Base-by-base conservation (phyloP, 345 rosid genomes). In the Linum usitatissimum region DNA sequence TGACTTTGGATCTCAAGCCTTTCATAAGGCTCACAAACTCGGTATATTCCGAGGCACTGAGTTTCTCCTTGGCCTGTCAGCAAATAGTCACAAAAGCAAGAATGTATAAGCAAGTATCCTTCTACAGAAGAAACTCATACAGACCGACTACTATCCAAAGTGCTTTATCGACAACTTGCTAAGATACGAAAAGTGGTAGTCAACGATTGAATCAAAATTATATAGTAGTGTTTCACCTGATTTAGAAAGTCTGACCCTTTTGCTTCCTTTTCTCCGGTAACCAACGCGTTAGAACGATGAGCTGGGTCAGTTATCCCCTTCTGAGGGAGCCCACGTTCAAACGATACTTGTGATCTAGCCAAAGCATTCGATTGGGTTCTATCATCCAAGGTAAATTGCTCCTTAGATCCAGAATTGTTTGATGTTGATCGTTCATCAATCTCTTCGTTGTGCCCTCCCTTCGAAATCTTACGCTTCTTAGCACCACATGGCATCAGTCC, bases 21-120 rank as follows among this genome's bases (percentile, higher is more conserved):
- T 82, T 89, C 87, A 93, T 79, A 66, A 78, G 80, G 53, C 87
- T 94, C 36, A 93, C 79, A 75, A 93, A 93, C 61, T 87, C 82
- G 66, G 82, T 83, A 66, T 93, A 93, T 75, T 93, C 96, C 58
- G 82, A 61, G 53, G 90, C 55, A 69, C 66, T 81, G 60, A 93
- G 96, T 71, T 82, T 83, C 76, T 82, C 90, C 68, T 80, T 78
- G 13, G 81, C 96, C 99, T 83, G 81, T 49, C 60, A 60, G 34
- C 10, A 18, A 63, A 56, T 38, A 66, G 53, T 9, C 51, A 45
- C 51, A 45, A 45, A 12, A 45, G 51, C 14, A 15, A 45, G 17
- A 45, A 45, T 15, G 51, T 45, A 13, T 45, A 45, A 45, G 51
- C 51, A 45, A 45, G 51, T 7, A 45, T 45, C 51, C 14, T 23